phyloP scores from a whole-genome alignment of 2,329 filamentous ascomycete species.

The Macrophomina pseudophaseolina region DNA sequence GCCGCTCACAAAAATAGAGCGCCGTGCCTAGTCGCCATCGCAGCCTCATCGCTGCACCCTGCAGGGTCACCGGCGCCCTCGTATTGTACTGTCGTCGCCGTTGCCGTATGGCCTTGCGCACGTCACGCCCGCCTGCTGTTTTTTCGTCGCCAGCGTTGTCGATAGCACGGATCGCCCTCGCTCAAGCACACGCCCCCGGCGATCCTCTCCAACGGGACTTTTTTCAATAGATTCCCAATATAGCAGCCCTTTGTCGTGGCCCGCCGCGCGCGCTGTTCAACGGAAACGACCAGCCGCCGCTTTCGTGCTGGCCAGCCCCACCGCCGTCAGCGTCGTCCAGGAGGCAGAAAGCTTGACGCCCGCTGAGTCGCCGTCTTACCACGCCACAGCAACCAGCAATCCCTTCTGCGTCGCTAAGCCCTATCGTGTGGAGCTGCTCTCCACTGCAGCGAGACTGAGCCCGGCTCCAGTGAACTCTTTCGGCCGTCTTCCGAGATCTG shows the following conservation, averaged over 20 bases:
- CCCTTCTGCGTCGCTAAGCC: conserved; percentile 11
- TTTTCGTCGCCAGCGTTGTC: conserved; percentile 9
- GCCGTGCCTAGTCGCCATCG: conserved; percentile 12
- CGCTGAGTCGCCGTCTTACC: background rate
- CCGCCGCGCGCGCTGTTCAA: background rate
- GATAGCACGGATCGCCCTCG: conserved; percentile 20
- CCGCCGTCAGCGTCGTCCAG: background rate
- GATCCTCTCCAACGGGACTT: conserved; percentile 17
- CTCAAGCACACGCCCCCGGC: conserved; percentile 8
- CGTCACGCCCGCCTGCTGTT: background rate
- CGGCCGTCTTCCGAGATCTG: conserved; percentile 13
- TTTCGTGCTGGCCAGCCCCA: background rate
- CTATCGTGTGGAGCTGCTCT: conserved; percentile 15
- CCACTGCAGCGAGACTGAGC: background rate
- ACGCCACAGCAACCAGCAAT: conserved; percentile 4
- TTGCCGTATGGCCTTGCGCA: background rate
- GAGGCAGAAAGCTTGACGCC: background rate
- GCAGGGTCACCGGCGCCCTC: conserved; percentile 16
- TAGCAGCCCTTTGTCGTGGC: conserved; percentile 10
- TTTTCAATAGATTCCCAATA: conserved; percentile 25
- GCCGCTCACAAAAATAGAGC: conserved; percentile 21
- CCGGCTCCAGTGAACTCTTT: conserved; percentile 1
- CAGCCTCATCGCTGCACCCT: conserved; percentile 23
- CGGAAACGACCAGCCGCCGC: background rate
- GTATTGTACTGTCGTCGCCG: conserved; percentile 6